These are phyloP conservation scores for Termitomyces sp. DNA, from an alignment of 768 basidiomycete species.

Conservation along the genomic window DNA sequence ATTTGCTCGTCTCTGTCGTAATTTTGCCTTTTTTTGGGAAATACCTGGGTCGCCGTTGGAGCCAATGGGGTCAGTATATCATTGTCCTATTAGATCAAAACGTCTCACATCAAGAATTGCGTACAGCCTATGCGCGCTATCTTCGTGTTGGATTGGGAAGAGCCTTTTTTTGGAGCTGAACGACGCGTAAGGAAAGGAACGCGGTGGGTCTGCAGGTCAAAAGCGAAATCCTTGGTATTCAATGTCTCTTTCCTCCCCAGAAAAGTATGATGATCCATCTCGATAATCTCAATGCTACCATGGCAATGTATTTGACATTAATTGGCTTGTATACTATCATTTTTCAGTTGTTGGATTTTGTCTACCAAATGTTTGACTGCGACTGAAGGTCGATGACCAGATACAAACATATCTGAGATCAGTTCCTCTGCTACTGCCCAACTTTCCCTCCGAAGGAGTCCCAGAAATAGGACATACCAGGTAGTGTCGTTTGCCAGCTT, in stretches of 20 bases:
- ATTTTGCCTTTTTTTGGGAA: constrained; percentile 85
- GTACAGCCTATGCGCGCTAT: constrained; percentile 66
- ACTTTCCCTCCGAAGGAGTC: constrained; percentile 49
- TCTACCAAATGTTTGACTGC: constrained; percentile 43
- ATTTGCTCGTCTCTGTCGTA: constrained; percentile 73
- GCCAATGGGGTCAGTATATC: constrained; percentile 68
- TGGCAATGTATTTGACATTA: background rate
- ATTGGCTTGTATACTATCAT: constrained; percentile 2
- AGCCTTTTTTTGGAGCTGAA: constrained; percentile 54
- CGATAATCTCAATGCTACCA: background rate
- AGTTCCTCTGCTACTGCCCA: constrained; percentile 59
- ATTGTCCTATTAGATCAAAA: background rate
- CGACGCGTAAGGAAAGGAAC: background rate
- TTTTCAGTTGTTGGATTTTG: constrained; percentile 30
- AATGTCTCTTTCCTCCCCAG: background rate
- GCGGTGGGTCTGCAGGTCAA: background rate
- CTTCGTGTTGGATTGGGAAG: constrained; percentile 54
- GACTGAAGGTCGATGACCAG: constrained; percentile 38
- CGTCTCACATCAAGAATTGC: constrained; percentile 4
- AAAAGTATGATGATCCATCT: background rate
- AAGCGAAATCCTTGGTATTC: background rate
- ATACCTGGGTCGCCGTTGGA: constrained; percentile 82
- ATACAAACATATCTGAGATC: constrained; percentile 50
- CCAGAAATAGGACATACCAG: constrained; percentile 72
- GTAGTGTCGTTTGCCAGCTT: constrained; percentile 52